phyloP scores from a whole-genome alignment of 768 basidiomycete species.

The Tricholomella constricta region DNA sequence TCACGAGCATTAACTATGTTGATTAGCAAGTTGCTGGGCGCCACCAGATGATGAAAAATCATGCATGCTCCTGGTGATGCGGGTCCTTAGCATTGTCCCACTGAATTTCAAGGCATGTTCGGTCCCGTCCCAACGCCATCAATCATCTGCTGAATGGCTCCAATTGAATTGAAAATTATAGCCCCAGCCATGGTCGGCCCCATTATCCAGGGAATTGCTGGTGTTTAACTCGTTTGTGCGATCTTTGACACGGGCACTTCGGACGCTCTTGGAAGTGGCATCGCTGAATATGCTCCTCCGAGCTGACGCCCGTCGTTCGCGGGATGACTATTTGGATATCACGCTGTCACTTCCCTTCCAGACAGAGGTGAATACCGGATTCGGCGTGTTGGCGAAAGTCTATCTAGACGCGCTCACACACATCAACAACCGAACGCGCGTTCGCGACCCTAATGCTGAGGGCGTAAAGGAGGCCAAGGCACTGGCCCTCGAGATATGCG shows the following conservation, averaged over 20 bases:
- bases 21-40: slow-evolving; percentile 25
- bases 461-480: slow-evolving; percentile 82
- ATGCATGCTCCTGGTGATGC: slow-evolving; percentile 94
- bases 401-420: slow-evolving; percentile 93
- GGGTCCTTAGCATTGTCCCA: slow-evolving; percentile 93
- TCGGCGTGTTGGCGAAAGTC: slow-evolving; percentile 96
- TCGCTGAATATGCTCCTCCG: slow-evolving; percentile 92
- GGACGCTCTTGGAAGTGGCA: slow-evolving; percentile 88
- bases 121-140: slow-evolving; percentile 6
- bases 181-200: slow-evolving; percentile 93
- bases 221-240: slow-evolving; percentile 99
- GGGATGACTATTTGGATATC: slow-evolving; percentile 93
- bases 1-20: slow-evolving; percentile 28
- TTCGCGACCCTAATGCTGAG: slow-evolving; percentile 75
- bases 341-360: slow-evolving; percentile 94
- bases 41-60: slow-evolving; percentile 87
- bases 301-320: slow-evolving; percentile 78
- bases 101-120: slow-evolving; percentile 85
- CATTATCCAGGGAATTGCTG: slow-evolving; percentile 92
- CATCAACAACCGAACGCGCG: slow-evolving; percentile 77
- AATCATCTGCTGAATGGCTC: slow-evolving; percentile 2
- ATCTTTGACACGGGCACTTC: slow-evolving; percentile 85
- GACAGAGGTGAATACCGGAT: slow-evolving; percentile 95
- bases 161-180: slow-evolving; percentile 29
- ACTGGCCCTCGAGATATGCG: slow-evolving; percentile 88